Base-by-base conservation (phyloP, 1,284 basidiomycete species). In the Schizopora paradoxa region DNA sequence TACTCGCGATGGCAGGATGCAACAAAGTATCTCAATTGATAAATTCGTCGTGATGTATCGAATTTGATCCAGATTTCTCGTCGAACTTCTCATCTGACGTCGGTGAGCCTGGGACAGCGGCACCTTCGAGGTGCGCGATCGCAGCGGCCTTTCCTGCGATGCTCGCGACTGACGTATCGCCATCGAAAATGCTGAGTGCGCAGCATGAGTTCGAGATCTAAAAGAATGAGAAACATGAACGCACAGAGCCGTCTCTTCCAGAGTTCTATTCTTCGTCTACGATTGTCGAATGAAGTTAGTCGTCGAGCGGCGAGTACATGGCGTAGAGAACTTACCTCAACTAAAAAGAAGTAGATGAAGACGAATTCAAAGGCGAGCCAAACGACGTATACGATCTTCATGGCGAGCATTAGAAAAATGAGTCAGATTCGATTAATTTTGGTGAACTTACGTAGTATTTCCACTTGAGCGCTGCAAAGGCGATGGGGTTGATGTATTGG, bases 401-500 rank as follows among this genome's bases (percentile, higher is more conserved):
- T 8, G 16, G 16, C 29, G n/a, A n/a, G n/a, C n/a, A n/a, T n/a
- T n/a, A n/a, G n/a, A n/a, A n/a, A n/a, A n/a, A n/a, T n/a, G n/a
- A 18, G 26, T 32, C 11, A 44, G 22, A 7, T 7, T 34, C 23
- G 19, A n/a, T 13, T 37, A 10, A 23, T 39, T 22, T 19, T 25
- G 18, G 19, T 18, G 28, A 6, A 56, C 53, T 23, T 21, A 53
- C 53, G 42, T 57, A 61, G 45, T 66, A 69, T 40, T 58, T 63
- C 65, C 65, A 67, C 11, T 47, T 54, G 41, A 66, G 47, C 5
- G 48, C 49, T 16, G 48, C 56, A 13, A 60, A 52, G 56, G 59
- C 58, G 28, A 60, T 53, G 1, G 57, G 59, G 47, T 61, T 61
- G 45, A 65, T 62, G 53, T 63, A 72, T 52, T 70, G 66, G 53